Percentiles rank a stretch among this genome's conserved stretches.
These are phyloP conservation scores for Saccharomyces jurei DNA, from an alignment of 805 yeast species.

Conservation along the genomic window DNA sequence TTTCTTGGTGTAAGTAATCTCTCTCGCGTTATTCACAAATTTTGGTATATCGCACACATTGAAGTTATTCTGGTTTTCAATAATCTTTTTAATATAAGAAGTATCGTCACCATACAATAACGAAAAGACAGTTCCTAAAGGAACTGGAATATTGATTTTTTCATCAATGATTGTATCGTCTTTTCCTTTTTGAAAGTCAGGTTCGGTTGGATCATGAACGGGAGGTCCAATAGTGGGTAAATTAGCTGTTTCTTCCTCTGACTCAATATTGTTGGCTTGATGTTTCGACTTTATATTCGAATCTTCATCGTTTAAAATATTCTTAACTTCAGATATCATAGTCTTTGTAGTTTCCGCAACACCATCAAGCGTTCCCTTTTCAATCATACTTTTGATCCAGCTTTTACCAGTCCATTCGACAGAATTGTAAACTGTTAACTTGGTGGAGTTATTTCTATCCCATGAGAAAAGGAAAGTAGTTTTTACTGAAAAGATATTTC, in stretches of 20 bases:
- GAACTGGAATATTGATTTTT: constrained; percentile 49
- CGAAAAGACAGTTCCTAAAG: constrained; percentile 54
- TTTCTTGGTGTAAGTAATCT: constrained; percentile 51
- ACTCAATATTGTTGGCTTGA: constrained; percentile 8
- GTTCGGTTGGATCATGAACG: constrained; percentile 39
- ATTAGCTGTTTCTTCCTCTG: constrained; percentile 13
- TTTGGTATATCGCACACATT: constrained; percentile 47
- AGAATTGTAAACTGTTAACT: constrained; percentile 44
- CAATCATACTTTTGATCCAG: constrained; percentile 72
- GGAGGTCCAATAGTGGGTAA: constrained; percentile 32
- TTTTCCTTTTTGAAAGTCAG: constrained; percentile 37
- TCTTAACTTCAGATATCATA: constrained; percentile 40
- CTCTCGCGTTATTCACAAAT: constrained; percentile 36
- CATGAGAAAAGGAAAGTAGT: constrained; percentile 54
- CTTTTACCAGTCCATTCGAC: constrained; percentile 70
- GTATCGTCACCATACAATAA: constrained; percentile 57
- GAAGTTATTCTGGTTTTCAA: constrained; percentile 53
- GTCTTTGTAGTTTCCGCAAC: constrained; percentile 52
- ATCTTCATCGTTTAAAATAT: constrained; percentile 20
- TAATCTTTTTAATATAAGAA: constrained; percentile 37
- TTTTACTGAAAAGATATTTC: constrained; percentile 54
- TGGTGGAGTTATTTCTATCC: constrained; percentile 51
- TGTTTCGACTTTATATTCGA: constrained; percentile 1
- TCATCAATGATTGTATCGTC: constrained; percentile 45
- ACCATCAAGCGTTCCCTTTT: constrained; percentile 65